phyloP scores from a whole-genome alignment of 2,329 filamentous ascomycete species.

The Cercospora nicotianae region DNA sequence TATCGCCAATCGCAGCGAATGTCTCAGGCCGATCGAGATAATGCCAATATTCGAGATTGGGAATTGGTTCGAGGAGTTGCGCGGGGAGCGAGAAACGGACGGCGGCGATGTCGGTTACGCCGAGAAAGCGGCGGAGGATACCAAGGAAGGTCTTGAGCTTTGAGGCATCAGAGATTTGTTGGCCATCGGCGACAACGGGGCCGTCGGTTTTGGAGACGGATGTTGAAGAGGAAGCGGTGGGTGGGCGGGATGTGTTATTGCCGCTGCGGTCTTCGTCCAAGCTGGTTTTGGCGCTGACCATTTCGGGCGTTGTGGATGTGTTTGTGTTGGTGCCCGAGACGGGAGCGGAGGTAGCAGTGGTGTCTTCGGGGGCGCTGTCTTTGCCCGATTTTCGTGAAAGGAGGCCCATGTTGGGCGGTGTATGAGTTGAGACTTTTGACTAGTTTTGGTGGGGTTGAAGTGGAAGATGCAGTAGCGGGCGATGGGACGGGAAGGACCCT shows the following conservation, averaged over 20 bases:
- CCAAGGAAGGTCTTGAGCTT: conserved; percentile 87
- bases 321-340: conserved; percentile 5
- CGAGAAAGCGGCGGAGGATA: conserved; percentile 91
- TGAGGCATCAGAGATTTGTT: conserved; percentile 72
- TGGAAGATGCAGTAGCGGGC: background rate
- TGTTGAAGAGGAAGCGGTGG: background rate
- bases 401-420: conserved; percentile 11
- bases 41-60: conserved; percentile 98
- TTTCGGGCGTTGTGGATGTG: conserved; percentile 14
- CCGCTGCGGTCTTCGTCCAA: conserved; percentile 11
- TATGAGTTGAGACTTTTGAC: background rate
- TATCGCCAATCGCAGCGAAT: conserved; percentile 81
- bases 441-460: conserved; percentile 2
- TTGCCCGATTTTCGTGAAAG: conserved; percentile 11
- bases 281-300: conserved; percentile 11
- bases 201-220: background rate
- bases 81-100: conserved; percentile 95
- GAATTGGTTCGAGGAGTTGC: conserved; percentile 91
- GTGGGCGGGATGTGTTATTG: background rate
- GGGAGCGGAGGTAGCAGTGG: background rate
- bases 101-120: conserved; percentile 90
- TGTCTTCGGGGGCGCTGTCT: conserved; percentile 5
- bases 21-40: conserved; percentile 94
- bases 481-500: background rate
- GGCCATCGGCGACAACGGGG: conserved; percentile 31